phyloP scores from a whole-genome alignment of 805 yeast genomes.

The Pichia thaimueangensis region DNA sequence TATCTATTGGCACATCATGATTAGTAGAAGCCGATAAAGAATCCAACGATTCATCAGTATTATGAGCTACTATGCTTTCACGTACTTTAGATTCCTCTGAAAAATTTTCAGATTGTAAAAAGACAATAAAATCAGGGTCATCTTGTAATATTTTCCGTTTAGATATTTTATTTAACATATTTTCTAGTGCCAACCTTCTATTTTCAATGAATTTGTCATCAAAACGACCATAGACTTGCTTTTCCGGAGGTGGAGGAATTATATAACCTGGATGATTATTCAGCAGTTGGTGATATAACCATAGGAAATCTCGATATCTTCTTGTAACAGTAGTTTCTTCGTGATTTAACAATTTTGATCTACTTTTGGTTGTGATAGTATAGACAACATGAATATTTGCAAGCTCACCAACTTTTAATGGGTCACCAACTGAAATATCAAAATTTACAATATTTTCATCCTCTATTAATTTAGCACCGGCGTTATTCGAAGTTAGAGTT shows the following conservation, averaged over 20 bases:
- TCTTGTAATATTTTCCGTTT: conserved; percentile 47
- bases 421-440: conserved; percentile 78
- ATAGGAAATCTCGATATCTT: conserved; percentile 86
- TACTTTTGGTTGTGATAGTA: conserved; percentile 59
- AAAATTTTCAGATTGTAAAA: conserved; percentile 71
- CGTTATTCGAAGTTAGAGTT: not conserved
- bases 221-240: conserved; percentile 88
- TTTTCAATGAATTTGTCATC: conserved; percentile 85
- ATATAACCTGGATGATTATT: conserved; percentile 84
- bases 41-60: conserved; percentile 7
- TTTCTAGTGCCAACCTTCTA: conserved; percentile 76
- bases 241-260: conserved; percentile 94
- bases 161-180: conserved; percentile 74
- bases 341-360: conserved; percentile 31
- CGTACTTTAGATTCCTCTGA: conserved; percentile 60
- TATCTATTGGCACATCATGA: conserved; percentile 15
- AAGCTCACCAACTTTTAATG: conserved; percentile 84
- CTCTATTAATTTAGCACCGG: not conserved
- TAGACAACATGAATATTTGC: conserved; percentile 87
- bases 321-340: conserved; percentile 59
- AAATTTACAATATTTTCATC: conserved; percentile 32
- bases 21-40: conserved; percentile 1
- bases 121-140: conserved; percentile 74
- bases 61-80: conserved; percentile 38
- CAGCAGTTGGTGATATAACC: conserved; percentile 87